phyloP scores from a whole-genome alignment of 176 grass and related monocot species.

The Raddia distichophylla region DNA sequence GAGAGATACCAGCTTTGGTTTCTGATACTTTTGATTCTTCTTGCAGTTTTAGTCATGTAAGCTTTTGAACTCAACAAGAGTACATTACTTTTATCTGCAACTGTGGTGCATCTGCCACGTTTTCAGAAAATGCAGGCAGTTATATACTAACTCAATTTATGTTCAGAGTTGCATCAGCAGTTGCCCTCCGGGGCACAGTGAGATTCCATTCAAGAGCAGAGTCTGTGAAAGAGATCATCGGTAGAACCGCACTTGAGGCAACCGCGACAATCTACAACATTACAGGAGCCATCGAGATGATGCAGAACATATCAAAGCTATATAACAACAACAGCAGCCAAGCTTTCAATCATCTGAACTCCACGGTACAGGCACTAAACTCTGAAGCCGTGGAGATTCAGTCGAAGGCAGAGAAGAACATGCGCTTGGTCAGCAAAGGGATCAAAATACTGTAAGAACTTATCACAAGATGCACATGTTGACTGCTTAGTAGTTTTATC shows the following conservation, averaged over 20 bases:
- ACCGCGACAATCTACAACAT: conserved; percentile 71
- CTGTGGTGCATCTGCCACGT: background rate
- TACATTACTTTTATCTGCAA: background rate
- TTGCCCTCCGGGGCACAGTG: conserved; percentile 40
- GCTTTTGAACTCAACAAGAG: conserved; percentile 17
- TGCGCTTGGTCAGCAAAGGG: conserved; percentile 65
- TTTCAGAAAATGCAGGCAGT: background rate
- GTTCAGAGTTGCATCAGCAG: conserved; percentile 68
- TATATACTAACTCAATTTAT: background rate
- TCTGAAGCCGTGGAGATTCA: conserved; percentile 72
- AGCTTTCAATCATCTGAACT: conserved; percentile 62
- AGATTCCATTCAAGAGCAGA: conserved; percentile 76
- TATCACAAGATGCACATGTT: background rate
- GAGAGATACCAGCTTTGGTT: conserved; percentile 46
- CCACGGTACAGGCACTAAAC: conserved; percentile 58
- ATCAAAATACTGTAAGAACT: conserved; percentile 76
- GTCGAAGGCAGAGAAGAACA: conserved; percentile 62
- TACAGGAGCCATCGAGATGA: conserved; percentile 56
- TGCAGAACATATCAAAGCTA: conserved; percentile 58
- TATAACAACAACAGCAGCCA: conserved; percentile 48
- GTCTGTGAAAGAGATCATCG: conserved; percentile 63
- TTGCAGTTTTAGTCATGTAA: conserved; percentile 75
- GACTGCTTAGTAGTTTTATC: background rate
- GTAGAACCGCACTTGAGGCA: conserved; percentile 57
- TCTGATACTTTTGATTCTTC: conserved; percentile 55